Percentiles rank a stretch among this genome's conserved stretches.
Evolutionary conservation across 1,139 yeast genomes (phyloP).

Genomic region (Kluyveromyces sp.): DNA sequence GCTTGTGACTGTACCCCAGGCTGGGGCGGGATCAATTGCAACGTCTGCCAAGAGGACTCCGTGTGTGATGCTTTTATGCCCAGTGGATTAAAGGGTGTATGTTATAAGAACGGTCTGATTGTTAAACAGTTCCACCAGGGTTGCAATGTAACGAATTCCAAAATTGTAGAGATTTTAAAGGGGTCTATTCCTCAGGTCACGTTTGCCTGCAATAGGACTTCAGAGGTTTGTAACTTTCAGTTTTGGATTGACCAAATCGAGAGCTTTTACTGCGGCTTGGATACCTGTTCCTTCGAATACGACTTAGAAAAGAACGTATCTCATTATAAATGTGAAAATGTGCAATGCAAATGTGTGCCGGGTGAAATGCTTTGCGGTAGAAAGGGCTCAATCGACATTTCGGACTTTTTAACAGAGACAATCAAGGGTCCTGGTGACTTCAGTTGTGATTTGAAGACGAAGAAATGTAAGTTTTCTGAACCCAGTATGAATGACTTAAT

Average conservation of each 20-base stretch:
- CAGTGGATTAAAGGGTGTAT: slow-evolving; percentile 77
- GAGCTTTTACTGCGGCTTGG: slow-evolving; percentile 81
- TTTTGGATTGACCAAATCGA: slow-evolving; percentile 92
- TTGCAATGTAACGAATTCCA: slow-evolving; percentile 90
- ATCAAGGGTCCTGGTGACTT: slow-evolving; percentile 92
- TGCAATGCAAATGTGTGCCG: slow-evolving; percentile 81
- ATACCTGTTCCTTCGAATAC: slow-evolving; percentile 60
- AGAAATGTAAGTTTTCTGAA: slow-evolving; percentile 73
- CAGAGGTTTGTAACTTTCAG: slow-evolving; percentile 73
- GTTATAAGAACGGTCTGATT: slow-evolving; percentile 81
- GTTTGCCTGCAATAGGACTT: slow-evolving; percentile 71
- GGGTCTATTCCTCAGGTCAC: slow-evolving; percentile 90
- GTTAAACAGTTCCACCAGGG: slow-evolving; percentile 79
- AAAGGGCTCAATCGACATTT: slow-evolving; percentile 86
- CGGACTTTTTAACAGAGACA: slow-evolving; percentile 85
- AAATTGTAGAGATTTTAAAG: slow-evolving; percentile 68
- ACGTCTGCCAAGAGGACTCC: slow-evolving; percentile 61
- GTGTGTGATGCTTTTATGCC: slow-evolving; percentile 88
- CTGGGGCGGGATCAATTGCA: slow-evolving; percentile 93
- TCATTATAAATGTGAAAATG: slow-evolving; percentile 68
- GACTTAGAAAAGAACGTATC: slow-evolving; percentile 61
- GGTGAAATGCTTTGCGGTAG: slow-evolving; percentile 92
- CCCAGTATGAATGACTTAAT: slow-evolving; percentile 95
- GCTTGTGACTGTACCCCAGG: slow-evolving; percentile 72
- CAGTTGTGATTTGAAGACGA: slow-evolving; percentile 58